Conservation (phyloP, 257 asterid species). For the Scutellaria baicalensis region DNA sequence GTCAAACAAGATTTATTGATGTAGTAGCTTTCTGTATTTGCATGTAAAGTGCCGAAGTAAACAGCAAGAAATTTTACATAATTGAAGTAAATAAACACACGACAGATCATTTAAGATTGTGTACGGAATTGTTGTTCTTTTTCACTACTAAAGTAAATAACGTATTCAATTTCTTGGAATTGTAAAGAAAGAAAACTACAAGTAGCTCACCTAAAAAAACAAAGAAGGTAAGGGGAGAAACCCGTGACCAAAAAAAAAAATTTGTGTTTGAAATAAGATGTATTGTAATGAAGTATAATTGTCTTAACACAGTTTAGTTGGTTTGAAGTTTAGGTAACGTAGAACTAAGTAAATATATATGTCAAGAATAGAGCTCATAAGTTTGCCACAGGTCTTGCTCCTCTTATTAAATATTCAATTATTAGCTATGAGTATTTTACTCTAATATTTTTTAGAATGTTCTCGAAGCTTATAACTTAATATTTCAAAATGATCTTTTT, state of each 20-base stretch:
- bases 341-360: not conserved
- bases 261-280: not conserved
- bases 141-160: too few species aligned
- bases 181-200: not conserved
- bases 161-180: not conserved
- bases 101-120: not conserved
- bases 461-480: too few species aligned
- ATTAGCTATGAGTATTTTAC: too few species aligned
- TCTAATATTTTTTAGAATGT: too few species aligned
- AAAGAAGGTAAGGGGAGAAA: not conserved
- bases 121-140: not conserved
- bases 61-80: not conserved
- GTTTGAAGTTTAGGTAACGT: slow-evolving; percentile 21
- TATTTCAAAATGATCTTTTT: too few species aligned
- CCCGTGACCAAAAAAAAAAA: not conserved
- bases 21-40: not conserved
- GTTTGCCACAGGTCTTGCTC: not conserved
- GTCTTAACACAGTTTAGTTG: slow-evolving; percentile 4
- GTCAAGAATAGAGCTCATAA: not conserved
- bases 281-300: not conserved
- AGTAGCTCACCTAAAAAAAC: slow-evolving; percentile 11
- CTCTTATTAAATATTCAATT: not conserved
- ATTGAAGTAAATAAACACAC: not conserved
- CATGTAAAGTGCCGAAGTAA: not conserved
- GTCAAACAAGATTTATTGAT: too few species aligned